These are phyloP conservation scores for Galerina marginata DNA, from an alignment of 768 basidiomycete genomes.

Conservation along the genomic window DNA sequence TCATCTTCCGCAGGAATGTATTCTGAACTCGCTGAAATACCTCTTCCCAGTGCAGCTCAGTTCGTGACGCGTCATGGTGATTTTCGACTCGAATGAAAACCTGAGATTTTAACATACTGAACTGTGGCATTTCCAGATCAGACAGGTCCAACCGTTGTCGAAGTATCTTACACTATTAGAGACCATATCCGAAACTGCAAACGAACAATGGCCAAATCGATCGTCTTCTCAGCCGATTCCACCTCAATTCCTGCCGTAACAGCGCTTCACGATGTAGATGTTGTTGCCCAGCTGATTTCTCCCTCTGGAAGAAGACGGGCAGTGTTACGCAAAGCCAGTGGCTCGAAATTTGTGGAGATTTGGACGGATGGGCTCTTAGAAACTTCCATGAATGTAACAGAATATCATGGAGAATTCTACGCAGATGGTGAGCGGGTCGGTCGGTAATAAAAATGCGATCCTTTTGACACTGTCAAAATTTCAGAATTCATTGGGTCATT, in stretches of 20 bases:
- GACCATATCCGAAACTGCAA: constrained; percentile 59
- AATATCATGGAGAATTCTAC: constrained; percentile 63
- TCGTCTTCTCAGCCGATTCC: constrained; percentile 32
- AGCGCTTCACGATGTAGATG: constrained; percentile 43
- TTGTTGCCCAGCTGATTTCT: constrained; percentile 48
- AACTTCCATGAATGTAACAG: constrained; percentile 59
- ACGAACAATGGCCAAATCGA: constrained; percentile 44
- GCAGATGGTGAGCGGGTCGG: constrained; percentile 52
- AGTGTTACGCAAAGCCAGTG: constrained; percentile 45
- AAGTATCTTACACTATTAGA: constrained; percentile 49
- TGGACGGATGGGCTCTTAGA: constrained; percentile 54
- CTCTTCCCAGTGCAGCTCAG: constrained; percentile 33
- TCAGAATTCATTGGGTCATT: constrained; percentile 58
- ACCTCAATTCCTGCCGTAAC: constrained; percentile 21
- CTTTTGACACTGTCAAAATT: neutral
- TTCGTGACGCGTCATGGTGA: constrained; percentile 26
- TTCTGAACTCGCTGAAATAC: constrained; percentile 35
- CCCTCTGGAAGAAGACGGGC: constrained; percentile 47
- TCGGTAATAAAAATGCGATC: neutral
- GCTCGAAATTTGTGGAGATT: constrained; percentile 59
- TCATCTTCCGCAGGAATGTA: constrained; percentile 17
- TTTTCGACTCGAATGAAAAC: neutral
- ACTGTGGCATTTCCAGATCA: neutral
- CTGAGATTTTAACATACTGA: neutral
- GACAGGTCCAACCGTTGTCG: constrained; percentile 28